Conservation (phyloP, 257 asterid genomes). For the Solanum sejunctum region DNA sequence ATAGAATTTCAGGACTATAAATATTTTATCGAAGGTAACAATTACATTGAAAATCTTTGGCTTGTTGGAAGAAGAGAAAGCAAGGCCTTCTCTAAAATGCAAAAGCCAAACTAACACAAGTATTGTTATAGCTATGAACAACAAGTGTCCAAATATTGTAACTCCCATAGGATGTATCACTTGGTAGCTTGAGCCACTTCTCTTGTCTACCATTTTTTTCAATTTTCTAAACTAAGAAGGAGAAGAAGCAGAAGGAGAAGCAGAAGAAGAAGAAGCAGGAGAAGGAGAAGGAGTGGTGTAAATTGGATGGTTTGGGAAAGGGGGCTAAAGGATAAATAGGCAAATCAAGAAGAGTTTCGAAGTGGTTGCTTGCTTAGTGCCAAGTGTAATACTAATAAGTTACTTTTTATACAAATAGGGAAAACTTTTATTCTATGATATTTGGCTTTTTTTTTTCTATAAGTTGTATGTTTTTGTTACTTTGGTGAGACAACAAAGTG, state of each 20-base stretch:
- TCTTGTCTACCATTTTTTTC: slow-evolving; percentile 16
- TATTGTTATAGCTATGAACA: slow-evolving; percentile 16
- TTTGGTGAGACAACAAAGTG: neutral
- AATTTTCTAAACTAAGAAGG: neutral
- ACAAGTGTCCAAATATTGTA: slow-evolving; percentile 35
- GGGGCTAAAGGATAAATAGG: neutral
- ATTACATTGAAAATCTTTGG: slow-evolving; percentile 46
- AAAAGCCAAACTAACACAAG: slow-evolving; percentile 51
- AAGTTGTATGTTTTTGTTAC: neutral
- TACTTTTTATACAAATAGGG: neutral
- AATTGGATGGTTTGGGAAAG: neutral
- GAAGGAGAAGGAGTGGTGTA: too few relatives aligned
- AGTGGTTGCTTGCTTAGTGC: neutral
- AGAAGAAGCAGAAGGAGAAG: neutral
- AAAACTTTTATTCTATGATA: slow-evolving; percentile 7
- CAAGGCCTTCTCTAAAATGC: slow-evolving; percentile 44
- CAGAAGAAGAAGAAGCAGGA: neutral
- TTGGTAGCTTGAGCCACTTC: slow-evolving; percentile 11
- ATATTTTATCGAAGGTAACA: neutral
- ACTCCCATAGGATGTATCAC: slow-evolving; percentile 11
- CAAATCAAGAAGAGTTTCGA: neutral
- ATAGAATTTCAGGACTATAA: rapidly evolving
- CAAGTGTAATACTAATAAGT: neutral
- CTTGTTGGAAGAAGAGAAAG: slow-evolving; percentile 26
- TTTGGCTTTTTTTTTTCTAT: slow-evolving; percentile 2